Evolutionary conservation across 2,329 filamentous ascomycete genomes (phyloP), one percentile per base, ranked within the genome.

Genomic region (Calonectria ilicicola): DNA sequence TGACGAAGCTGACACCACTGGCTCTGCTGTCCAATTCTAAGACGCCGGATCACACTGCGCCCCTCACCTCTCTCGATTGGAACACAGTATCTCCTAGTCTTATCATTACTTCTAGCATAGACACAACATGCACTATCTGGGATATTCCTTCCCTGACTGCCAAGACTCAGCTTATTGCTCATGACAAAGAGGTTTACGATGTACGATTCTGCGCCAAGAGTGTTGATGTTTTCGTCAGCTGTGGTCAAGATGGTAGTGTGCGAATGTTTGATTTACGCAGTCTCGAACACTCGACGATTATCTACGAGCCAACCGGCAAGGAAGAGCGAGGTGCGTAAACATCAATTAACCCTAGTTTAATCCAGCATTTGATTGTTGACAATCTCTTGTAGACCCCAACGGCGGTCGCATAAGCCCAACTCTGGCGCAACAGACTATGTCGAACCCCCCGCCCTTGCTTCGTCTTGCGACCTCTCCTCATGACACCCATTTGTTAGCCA

Each of bases 51-150:
- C 97, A 99, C 82, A 99, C 97, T 6, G 97, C 97, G 17, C 97
- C 97, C 23, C 91, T 99, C 71, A 99, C 97, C 2, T 98, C 96
- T 19, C 89, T 99, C 58, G 97, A 99, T 83, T 99, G 97, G 97
- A 99, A 99, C 81, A 98, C 95, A 2, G 93, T 99, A 65, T 98
- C 95, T 27, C 97, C 97, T 0, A 98, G 96, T 83, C 88, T 99
- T 67, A 99, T 99, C 81, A 99, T 99, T 80, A 99, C 97, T 1
- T 98, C 96, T 4, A 98, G 96, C 83, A 99, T 99, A 81, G 97
- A 99, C 82, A 99, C 97, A 1, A 99, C 97, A 7, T 99, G 97
- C 85, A 99, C 97, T 5, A 99, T 99, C 77, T 99, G 97, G 97
- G 97, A 99, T 83, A 99, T 99, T 69, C 97, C 97, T 4, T 98